Evolutionary conservation across 495 filamentous ascomycete species (phyloP).

Genomic region (Melanomma pulvis-pyrius): DNA sequence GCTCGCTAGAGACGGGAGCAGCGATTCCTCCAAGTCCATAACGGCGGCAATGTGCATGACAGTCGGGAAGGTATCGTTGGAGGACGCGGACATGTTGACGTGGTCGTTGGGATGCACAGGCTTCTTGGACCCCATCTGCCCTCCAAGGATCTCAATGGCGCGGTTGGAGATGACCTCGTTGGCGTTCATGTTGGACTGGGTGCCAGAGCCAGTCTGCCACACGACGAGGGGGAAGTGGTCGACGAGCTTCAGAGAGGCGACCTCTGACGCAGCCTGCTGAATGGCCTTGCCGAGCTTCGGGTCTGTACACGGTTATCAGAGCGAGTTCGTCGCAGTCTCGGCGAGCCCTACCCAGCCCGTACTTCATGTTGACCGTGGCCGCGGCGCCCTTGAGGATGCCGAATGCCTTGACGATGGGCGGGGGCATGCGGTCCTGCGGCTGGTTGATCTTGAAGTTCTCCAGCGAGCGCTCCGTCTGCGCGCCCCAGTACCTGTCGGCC

Average conservation of each 20-base stretch:
- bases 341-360: slow-evolving; percentile 77
- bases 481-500: slow-evolving; percentile 97
- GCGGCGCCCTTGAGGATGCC: slow-evolving; percentile 97
- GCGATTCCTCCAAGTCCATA: slow-evolving; percentile 82
- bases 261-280: slow-evolving; percentile 89
- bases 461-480: slow-evolving; percentile 95
- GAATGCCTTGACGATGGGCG: slow-evolving; percentile 87
- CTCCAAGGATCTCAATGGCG: slow-evolving; percentile 96
- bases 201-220: slow-evolving; percentile 98
- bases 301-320: slow-evolving; percentile 55
- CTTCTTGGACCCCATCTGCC: slow-evolving; percentile 92
- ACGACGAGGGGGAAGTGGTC: slow-evolving; percentile 99
- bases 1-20: slow-evolving; percentile 79
- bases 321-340: not conserved
- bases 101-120: slow-evolving; percentile 99
- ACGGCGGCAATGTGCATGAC: slow-evolving; percentile 99
- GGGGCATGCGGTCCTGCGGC: slow-evolving; percentile 97
- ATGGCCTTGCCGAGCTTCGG: slow-evolving; percentile 91
- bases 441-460: slow-evolving; percentile 99
- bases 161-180: slow-evolving; percentile 99
- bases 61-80: slow-evolving; percentile 98
- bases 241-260: slow-evolving; percentile 88
- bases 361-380: slow-evolving; percentile 93
- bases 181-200: slow-evolving; percentile 99
- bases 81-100: slow-evolving; percentile 98